A percentile compares a stretch with the other conserved stretches of the same genome.
Conservation (phyloP, 163 green algal genomes). For the Scenedesmus sp. region DNA sequence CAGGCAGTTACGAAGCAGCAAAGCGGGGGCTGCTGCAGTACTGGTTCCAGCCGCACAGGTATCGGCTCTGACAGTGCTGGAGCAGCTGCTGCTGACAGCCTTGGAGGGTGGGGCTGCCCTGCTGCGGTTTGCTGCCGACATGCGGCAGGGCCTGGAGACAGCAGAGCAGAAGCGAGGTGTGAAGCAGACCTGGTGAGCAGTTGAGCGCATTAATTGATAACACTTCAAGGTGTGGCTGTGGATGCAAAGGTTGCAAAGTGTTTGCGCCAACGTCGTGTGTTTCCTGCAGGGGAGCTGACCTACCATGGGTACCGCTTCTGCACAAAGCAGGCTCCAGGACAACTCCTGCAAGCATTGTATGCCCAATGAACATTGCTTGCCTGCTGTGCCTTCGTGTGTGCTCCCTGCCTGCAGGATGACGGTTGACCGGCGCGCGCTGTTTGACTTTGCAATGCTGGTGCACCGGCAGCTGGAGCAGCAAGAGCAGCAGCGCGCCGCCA, state of each 20-base stretch:
- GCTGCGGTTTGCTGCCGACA: slow-evolving; percentile 9
- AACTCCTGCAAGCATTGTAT: too few species aligned
- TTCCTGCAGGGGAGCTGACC: not conserved
- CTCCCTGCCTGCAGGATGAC: slow-evolving; percentile 13
- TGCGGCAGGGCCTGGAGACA: not conserved
- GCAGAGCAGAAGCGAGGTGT: slow-evolving; percentile 5
- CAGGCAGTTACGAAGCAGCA: not conserved
- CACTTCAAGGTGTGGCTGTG: not conserved
- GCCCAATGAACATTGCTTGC: not conserved
- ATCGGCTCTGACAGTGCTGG: slow-evolving; percentile 7
- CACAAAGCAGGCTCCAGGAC: too few species aligned
- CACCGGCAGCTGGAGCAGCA: slow-evolving; percentile 23
- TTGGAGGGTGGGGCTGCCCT: not conserved
- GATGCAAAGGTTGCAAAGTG: not conserved
- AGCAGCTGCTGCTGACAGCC: slow-evolving; percentile 43
- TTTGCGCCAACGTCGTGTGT: not conserved
- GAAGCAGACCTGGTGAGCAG: slow-evolving; percentile 9
- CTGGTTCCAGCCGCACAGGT: slow-evolving; percentile 36
- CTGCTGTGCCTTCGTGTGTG: not conserved
- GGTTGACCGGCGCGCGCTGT: not conserved
- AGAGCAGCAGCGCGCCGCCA: slow-evolving; percentile 9
- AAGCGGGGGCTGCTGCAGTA: slow-evolving; percentile 35
- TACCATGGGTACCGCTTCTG: too few species aligned
- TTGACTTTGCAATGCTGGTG: slow-evolving; percentile 39
- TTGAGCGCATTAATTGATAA: not conserved